Conservation (phyloP, 1,284 basidiomycete genomes). For the Malassezia furfur region DNA sequence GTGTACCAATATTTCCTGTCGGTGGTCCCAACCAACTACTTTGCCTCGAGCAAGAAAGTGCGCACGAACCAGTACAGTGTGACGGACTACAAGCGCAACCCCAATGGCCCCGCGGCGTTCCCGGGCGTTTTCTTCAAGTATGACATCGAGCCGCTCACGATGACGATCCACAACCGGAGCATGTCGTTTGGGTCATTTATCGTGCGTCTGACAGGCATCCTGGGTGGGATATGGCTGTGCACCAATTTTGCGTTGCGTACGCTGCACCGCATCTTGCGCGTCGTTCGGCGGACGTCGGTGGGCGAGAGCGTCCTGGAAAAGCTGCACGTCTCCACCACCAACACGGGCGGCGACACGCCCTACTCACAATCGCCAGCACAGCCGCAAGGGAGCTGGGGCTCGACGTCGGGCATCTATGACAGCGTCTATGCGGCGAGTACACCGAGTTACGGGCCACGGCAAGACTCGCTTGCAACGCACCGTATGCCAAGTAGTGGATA, state of each 20-base stretch:
- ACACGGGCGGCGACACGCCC: not conserved
- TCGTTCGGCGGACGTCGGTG: not conserved
- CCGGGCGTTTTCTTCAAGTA: slow-evolving; percentile 59
- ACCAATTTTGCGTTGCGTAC: slow-evolving; percentile 34
- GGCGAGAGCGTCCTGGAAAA: not conserved
- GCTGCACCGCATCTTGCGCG: slow-evolving; percentile 19
- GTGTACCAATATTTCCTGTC: slow-evolving; percentile 85
- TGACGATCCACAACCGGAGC: slow-evolving; percentile 77
- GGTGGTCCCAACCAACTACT: slow-evolving; percentile 85
- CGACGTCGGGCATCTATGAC: not conserved
- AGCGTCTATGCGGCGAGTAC: not conserved
- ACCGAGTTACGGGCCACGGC: not conserved
- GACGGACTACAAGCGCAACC: slow-evolving; percentile 73
- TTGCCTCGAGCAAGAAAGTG: slow-evolving; percentile 56
- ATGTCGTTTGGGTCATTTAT: slow-evolving; percentile 70
- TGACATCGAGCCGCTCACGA: slow-evolving; percentile 78
- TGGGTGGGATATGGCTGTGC: slow-evolving; percentile 49
- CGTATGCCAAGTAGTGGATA: not conserved
- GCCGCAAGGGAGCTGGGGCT: not conserved
- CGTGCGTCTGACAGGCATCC: slow-evolving; percentile 58
- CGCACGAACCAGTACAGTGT: slow-evolving; percentile 89
- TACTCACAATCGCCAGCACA: not conserved
- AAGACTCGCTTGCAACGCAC: not conserved
- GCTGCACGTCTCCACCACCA: not conserved
- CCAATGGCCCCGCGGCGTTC: slow-evolving; percentile 68